A percentile compares a stretch with the other conserved stretches of the same genome.
Evolutionary conservation across 192 early-diverging fungal species (phyloP).

Genomic region (Phlyctochytrium arcticum): DNA sequence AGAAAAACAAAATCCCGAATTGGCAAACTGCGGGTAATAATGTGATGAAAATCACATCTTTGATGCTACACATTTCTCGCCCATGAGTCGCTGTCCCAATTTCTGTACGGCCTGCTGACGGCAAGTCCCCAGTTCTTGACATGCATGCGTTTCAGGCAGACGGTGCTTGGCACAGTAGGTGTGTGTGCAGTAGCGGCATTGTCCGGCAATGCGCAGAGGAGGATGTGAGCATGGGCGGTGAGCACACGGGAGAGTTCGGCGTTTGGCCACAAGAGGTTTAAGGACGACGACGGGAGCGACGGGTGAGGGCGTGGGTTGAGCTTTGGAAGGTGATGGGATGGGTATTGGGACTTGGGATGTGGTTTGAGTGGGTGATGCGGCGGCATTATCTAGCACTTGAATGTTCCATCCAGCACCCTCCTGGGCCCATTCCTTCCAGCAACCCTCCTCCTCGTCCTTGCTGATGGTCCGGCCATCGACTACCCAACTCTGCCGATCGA

Average conservation of each 20-base stretch:
- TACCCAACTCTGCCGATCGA: no score
- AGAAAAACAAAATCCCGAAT: no score
- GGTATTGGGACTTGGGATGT: no score
- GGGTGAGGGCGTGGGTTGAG: no score
- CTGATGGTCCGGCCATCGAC: no score
- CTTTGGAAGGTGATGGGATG: no score
- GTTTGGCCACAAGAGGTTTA: no score
- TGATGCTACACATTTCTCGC: constrained; percentile 66
- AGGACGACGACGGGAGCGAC: no score
- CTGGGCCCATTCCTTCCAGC: not conserved
- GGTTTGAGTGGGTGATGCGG: no score
- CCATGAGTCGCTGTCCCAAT: constrained; percentile 55
- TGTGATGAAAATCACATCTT: constrained; percentile 72
- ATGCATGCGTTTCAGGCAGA: constrained; percentile 70
- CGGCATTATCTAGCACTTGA: no score
- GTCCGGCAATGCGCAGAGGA: constrained; percentile 45
- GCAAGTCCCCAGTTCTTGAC: constrained; percentile 61
- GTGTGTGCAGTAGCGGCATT: constrained; percentile 56
- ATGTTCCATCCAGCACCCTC: not conserved
- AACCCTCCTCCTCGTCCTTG: no score
- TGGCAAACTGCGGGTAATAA: no score
- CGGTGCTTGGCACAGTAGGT: constrained; percentile 70
- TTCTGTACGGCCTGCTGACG: constrained; percentile 55
- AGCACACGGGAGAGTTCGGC: not conserved
- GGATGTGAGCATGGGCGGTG: not conserved